A percentile compares a stretch with the other conserved stretches of the same genome.
Evolutionary conservation across 139 green algal genomes (phyloP).

Genomic region (Auxenochlorella pyrenoidosa): DNA sequence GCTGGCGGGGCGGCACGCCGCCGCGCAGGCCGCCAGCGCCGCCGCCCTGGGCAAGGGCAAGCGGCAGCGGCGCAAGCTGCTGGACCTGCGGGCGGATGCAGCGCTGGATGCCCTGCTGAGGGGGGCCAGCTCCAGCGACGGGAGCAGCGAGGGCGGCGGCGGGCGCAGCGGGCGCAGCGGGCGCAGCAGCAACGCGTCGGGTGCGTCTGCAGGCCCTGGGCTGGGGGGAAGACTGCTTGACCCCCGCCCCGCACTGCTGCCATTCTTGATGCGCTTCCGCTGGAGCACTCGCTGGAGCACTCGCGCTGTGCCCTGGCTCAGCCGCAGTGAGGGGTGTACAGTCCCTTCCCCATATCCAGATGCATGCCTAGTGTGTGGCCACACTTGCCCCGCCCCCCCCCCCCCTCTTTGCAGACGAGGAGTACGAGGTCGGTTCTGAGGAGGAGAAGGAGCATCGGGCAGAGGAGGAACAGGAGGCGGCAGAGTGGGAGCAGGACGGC

Average conservation of each 20-base stretch:
- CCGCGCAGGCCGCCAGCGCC: neutral
- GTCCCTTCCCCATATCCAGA: no score
- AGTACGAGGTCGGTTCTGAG: neutral
- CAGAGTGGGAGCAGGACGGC: neutral
- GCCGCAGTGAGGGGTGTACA: no score
- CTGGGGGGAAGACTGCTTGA: no score
- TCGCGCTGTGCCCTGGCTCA: neutral
- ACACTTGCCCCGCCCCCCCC: no score
- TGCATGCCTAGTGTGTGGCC: no score
- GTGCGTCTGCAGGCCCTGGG: neutral
- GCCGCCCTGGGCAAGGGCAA: conserved; percentile 22
- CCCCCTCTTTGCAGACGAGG: conserved; percentile 15
- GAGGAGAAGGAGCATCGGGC: conserved; percentile 13
- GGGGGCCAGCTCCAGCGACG: neutral
- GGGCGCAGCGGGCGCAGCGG: neutral
- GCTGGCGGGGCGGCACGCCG: neutral
- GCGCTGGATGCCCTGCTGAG: conserved; percentile 4
- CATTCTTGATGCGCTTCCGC: neutral
- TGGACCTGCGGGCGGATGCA: neutral
- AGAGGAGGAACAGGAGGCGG: conserved; percentile 10
- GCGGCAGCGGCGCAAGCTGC: neutral
- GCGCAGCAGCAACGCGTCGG: neutral
- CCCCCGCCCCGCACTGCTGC: neutral
- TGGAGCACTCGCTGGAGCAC: neutral
- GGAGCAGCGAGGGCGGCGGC: neutral